Percentiles rank a stretch among this genome's conserved stretches.
phyloP scores from a whole-genome alignment of 768 basidiomycete genomes.

The Dentipellis sp. region DNA sequence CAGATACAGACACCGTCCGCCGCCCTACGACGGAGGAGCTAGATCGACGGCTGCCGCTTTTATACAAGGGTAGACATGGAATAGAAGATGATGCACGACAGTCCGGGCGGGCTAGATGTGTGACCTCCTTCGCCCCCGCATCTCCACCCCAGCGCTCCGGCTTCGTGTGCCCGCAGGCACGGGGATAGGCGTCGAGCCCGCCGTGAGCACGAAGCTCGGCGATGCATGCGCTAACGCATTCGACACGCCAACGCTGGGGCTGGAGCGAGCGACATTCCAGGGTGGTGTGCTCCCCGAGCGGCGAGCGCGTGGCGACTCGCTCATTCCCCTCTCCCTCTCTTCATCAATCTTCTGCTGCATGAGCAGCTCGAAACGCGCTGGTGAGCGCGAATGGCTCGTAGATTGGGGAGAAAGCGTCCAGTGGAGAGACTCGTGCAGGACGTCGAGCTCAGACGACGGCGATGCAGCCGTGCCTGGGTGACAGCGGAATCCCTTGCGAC shows the following conservation, averaged over 20 bases:
- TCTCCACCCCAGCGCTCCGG: background rate
- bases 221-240: constrained; percentile 5
- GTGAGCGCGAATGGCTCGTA: background rate
- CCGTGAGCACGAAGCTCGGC: constrained; percentile 7
- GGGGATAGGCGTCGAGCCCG: background rate
- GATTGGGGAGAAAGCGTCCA: background rate
- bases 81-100: background rate
- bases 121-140: background rate
- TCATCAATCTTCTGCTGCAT: too few relatives aligned
- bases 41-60: background rate
- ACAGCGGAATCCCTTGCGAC: background rate
- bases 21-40: background rate
- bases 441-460: background rate
- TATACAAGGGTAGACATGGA: background rate
- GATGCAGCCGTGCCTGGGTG: too few relatives aligned
- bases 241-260: constrained; percentile 10
- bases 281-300: constrained; percentile 14
- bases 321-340: background rate
- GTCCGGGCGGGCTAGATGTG: background rate
- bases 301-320: background rate
- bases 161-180: background rate
- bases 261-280: constrained; percentile 7
- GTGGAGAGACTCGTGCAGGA: background rate
- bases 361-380: background rate
- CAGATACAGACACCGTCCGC: background rate